These are phyloP conservation scores for Stemphylium vesicarium DNA, from an alignment of 2,329 filamentous ascomycete species.

Conservation along the genomic window DNA sequence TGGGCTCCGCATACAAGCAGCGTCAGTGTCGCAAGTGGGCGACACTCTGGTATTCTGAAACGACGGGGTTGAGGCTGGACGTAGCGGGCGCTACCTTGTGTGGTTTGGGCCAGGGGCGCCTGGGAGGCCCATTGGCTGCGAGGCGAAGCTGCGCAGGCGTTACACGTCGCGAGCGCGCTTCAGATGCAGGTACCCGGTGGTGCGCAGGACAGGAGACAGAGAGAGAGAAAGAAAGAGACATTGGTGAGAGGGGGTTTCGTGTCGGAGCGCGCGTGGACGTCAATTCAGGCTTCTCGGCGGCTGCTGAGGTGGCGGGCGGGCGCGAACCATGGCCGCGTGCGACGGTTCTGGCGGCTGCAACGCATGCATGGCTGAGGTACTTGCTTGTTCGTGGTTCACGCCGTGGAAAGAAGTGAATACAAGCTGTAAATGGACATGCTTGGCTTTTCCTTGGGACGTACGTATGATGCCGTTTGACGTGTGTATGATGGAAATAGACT, in stretches of 20 bases:
- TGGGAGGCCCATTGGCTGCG: constrained; percentile 20
- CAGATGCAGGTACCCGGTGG: constrained; percentile 20
- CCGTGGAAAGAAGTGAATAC: neutral
- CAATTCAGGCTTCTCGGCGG: constrained; percentile 10
- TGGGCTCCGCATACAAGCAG: neutral
- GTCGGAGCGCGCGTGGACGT: constrained; percentile 9
- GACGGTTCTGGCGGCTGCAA: constrained; percentile 3
- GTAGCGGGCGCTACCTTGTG: constrained; percentile 6
- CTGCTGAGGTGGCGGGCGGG: constrained; percentile 8
- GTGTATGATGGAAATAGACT: neutral
- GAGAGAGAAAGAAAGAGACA: too few relatives aligned
- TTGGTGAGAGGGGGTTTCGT: constrained; percentile 11
- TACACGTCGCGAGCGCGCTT: constrained; percentile 31
- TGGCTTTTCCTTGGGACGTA: constrained; percentile 1
- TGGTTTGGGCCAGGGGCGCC: neutral
- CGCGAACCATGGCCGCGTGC: neutral
- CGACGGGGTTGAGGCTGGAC: constrained; percentile 17
- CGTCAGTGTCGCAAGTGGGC: constrained; percentile 25
- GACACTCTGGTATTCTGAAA: constrained; percentile 27
- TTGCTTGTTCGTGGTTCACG: constrained; percentile 8
- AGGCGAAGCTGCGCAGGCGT: constrained; percentile 3
- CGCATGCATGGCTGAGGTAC: neutral
- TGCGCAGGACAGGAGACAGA: constrained; percentile 21
- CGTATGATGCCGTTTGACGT: neutral
- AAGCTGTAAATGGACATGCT: neutral